Conservation (phyloP, 2,329 filamentous ascomycete genomes). For the Lachnellula hyalina region DNA sequence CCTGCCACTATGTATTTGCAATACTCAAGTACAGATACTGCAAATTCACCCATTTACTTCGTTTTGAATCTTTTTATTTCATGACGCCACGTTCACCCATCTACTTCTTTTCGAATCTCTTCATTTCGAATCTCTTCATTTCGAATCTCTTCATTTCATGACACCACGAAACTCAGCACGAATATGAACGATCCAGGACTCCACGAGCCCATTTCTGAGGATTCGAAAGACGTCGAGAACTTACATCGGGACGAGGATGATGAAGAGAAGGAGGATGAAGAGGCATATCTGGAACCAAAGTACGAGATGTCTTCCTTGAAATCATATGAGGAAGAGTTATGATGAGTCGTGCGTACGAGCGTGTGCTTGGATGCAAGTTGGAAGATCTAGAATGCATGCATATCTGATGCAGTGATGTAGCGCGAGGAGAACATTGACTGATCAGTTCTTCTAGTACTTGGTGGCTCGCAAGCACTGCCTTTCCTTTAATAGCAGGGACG, state of each 20-base stretch:
- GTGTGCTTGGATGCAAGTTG: background rate
- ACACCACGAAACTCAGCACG: background rate
- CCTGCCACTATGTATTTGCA: too few species aligned
- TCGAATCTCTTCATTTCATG: too few species aligned
- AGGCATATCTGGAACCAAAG: conserved; percentile 26
- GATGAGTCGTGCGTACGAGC: background rate
- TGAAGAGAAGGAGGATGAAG: conserved; percentile 24
- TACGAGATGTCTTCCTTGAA: conserved; percentile 3
- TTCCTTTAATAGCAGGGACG: conserved; percentile 77
- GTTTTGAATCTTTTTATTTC: too few species aligned
- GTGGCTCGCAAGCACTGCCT: conserved; percentile 60
- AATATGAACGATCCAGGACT: conserved; percentile 30
- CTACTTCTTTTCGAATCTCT: too few species aligned
- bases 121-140: too few species aligned
- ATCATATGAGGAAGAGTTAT: background rate
- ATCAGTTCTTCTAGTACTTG: conserved; percentile 33
- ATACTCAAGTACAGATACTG: too few species aligned
- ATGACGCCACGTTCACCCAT: too few species aligned
- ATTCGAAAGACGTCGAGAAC: conserved; percentile 27
- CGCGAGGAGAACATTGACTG: background rate
- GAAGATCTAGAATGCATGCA: background rate
- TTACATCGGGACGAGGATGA: conserved; percentile 19
- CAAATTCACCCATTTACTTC: too few species aligned
- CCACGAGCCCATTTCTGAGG: conserved; percentile 24
- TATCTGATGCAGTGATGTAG: background rate